A percentile compares a stretch with the other conserved stretches of the same genome.
These are phyloP conservation scores for Xanthoceras sorbifolium DNA, from an alignment of 345 rosid species.

Conservation along the genomic window DNA sequence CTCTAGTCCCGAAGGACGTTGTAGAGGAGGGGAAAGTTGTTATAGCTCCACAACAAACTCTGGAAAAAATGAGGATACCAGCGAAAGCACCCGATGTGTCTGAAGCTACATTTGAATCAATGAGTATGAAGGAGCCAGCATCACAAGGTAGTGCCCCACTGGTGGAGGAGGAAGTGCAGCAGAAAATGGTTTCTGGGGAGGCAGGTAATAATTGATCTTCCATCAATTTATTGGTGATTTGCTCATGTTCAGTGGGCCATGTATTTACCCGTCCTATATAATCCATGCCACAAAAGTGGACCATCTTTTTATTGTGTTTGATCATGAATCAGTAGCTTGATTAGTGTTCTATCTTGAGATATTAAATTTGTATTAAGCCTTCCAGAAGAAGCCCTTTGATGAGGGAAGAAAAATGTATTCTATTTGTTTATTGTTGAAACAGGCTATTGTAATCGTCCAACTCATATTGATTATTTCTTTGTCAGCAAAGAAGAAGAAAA, in stretches of 20 bases:
- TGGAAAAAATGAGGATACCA: conserved; percentile 45
- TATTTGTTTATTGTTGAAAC: neutral
- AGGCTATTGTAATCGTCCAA: neutral
- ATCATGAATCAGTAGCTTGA: neutral
- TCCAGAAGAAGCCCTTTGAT: neutral
- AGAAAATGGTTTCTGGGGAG: conserved; percentile 63
- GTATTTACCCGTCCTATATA: neutral
- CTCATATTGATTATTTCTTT: conserved; percentile 15
- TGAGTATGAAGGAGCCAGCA: conserved; percentile 69
- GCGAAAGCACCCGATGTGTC: conserved; percentile 54
- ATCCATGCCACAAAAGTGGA: neutral
- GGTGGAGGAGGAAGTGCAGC: conserved; percentile 69
- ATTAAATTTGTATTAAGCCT: neutral
- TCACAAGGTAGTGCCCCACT: conserved; percentile 62
- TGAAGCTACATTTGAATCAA: conserved; percentile 70
- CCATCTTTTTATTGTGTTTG: neutral
- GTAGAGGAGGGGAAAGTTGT: conserved; percentile 47
- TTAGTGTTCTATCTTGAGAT: neutral
- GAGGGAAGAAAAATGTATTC: neutral
- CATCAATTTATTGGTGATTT: neutral
- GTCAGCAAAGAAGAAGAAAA: conserved; percentile 80
- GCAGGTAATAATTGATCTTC: conserved; percentile 48
- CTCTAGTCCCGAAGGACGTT: conserved; percentile 38
- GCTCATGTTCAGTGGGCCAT: neutral
- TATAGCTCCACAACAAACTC: conserved; percentile 37